Percentiles rank a stretch among this genome's conserved stretches.
phyloP scores from a whole-genome alignment of 2,329 filamentous ascomycete species.

The Fusarium sp. region DNA sequence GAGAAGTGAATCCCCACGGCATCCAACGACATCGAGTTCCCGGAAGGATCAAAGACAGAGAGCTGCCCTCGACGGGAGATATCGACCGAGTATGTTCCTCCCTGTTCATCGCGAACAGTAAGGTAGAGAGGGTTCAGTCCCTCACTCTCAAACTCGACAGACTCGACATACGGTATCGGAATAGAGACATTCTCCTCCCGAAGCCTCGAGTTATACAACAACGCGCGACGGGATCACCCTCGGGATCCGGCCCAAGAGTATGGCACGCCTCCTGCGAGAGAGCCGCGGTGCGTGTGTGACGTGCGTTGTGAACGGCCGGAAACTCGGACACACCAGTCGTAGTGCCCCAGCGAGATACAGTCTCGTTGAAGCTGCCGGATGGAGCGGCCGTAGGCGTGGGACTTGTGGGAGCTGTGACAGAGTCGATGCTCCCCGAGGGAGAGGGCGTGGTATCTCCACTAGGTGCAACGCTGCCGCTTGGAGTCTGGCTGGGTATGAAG shows the following conservation, averaged over 20 bases:
- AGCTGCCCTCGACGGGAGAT: constrained; percentile 49
- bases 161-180: constrained; percentile 53
- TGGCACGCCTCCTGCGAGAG: constrained; percentile 48
- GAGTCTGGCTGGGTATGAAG: neutral
- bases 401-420: constrained; percentile 32
- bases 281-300: constrained; percentile 47
- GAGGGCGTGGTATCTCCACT: neutral
- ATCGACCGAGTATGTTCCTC: constrained; percentile 48
- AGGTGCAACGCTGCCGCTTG: neutral
- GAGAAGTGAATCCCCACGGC: constrained; percentile 51
- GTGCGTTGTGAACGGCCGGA: constrained; percentile 48
- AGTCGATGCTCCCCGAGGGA: neutral
- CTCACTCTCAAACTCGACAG: constrained; percentile 49
- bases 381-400: constrained; percentile 13
- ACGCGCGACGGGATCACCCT: constrained; percentile 41
- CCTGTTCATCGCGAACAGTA: constrained; percentile 46
- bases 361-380: constrained; percentile 2
- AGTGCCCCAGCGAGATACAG: constrained; percentile 20
- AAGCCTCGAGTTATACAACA: constrained; percentile 49
- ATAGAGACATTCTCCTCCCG: constrained; percentile 48
- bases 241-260: constrained; percentile 41
- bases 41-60: constrained; percentile 47
- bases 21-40: constrained; percentile 51
- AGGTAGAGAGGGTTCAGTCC: constrained; percentile 50
- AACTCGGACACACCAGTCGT: constrained; percentile 26